Conservation (phyloP, 2,329 filamentous ascomycete species). For the Xylaria sp. region DNA sequence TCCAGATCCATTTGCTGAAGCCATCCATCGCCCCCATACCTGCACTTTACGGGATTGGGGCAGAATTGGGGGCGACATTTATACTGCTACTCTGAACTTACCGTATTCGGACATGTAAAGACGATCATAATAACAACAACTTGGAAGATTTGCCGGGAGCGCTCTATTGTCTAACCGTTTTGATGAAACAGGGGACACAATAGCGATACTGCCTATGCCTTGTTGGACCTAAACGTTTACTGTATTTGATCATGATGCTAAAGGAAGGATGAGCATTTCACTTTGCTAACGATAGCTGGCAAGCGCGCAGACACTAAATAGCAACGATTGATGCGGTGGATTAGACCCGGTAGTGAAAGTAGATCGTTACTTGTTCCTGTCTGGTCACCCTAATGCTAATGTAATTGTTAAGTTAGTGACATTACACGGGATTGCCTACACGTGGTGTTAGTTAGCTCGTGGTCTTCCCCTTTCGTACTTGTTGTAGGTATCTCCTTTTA, state of each 20-base stretch:
- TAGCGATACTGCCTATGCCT: background rate
- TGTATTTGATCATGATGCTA: background rate
- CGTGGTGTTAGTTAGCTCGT: background rate
- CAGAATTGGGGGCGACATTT: background rate
- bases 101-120: background rate
- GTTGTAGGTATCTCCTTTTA: background rate
- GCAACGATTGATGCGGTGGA: background rate
- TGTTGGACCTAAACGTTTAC: background rate
- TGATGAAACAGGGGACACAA: background rate
- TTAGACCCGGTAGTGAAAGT: background rate
- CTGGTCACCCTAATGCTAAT: background rate
- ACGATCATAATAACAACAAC: constrained; percentile 11
- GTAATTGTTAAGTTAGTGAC: background rate
- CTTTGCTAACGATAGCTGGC: background rate
- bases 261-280: background rate
- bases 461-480: constrained; percentile 2
- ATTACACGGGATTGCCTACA: background rate
- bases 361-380: constrained; percentile 13
- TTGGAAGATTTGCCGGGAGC: background rate
- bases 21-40: background rate
- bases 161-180: background rate
- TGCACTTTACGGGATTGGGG: background rate
- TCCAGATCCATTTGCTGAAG: background rate
- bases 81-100: background rate
- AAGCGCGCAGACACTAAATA: background rate